A percentile compares a stretch with the other conserved stretches of the same genome.
phyloP scores from a whole-genome alignment of 306 rosid species.

The Corylus heterophylla region DNA sequence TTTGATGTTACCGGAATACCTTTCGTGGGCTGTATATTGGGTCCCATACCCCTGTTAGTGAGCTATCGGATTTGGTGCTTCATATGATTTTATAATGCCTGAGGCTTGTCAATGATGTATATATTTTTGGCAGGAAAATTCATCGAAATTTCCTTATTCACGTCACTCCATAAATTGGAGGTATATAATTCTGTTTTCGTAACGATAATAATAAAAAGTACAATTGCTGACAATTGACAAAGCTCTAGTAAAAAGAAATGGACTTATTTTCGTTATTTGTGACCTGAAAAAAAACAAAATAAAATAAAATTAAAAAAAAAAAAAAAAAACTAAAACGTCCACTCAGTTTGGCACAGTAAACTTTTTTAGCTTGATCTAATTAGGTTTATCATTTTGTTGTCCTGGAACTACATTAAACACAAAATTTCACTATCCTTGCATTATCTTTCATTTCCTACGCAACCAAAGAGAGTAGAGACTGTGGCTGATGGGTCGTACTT shows the following conservation, averaged over 20 bases:
- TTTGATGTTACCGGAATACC: constrained; percentile 39
- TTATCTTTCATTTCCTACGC: neutral
- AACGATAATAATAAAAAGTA: neutral
- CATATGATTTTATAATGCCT: constrained; percentile 21
- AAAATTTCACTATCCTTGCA: neutral
- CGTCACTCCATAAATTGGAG: constrained; percentile 13
- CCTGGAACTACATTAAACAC: neutral
- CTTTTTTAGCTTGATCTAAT: neutral
- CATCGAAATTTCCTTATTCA: constrained; percentile 28
- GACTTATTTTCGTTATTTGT: neutral
- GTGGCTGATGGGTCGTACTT: neutral
- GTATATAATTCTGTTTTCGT: neutral
- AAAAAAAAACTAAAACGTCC: neutral
- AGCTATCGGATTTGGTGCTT: constrained; percentile 23
- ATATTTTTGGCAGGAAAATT: constrained; percentile 25
- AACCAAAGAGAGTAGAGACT: neutral
- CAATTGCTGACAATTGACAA: constrained; percentile 18
- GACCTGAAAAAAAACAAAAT: neutral
- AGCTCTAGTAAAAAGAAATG: constrained; percentile 21
- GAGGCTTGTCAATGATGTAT: constrained; percentile 22
- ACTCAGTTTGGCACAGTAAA: neutral
- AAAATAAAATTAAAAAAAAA: too few species aligned
- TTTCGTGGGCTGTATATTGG: constrained; percentile 42
- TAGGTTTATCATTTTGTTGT: neutral
- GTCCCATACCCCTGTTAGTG: constrained; percentile 35